phyloP scores from a whole-genome alignment of 2,329 filamentous ascomycete species.

The Claviceps purpurea region DNA sequence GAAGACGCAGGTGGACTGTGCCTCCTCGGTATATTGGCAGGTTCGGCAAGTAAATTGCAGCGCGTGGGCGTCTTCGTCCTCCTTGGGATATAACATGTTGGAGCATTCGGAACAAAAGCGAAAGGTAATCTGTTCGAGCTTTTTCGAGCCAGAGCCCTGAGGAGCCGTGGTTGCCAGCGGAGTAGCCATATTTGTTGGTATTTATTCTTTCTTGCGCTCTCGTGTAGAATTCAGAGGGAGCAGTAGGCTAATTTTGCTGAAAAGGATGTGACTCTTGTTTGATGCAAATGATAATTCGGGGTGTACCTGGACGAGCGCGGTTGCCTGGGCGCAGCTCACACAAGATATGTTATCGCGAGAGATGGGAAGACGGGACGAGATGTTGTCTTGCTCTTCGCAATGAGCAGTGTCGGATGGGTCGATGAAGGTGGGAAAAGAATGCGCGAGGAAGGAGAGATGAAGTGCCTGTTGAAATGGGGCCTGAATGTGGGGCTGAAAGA shows the following conservation, averaged over 20 bases:
- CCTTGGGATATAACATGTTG: conserved; percentile 95
- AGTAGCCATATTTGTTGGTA: conserved; percentile 35
- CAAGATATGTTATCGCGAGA: background rate
- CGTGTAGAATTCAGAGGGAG: background rate
- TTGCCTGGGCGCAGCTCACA: background rate
- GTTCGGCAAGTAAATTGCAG: conserved; percentile 94
- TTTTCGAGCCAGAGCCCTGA: conserved; percentile 32
- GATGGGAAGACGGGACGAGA: background rate
- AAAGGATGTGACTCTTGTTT: conserved; percentile 1
- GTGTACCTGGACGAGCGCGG: background rate
- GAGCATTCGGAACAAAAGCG: conserved; percentile 98
- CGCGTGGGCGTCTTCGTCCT: conserved; percentile 70
- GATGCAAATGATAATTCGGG: background rate
- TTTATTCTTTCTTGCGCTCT: background rate
- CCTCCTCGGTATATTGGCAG: conserved; percentile 81
- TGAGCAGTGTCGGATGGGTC: conserved; percentile 1
- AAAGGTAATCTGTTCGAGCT: conserved; percentile 77
- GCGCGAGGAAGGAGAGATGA: background rate
- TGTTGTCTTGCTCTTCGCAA: background rate
- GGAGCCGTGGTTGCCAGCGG: conserved; percentile 37
- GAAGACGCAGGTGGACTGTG: conserved; percentile 83
- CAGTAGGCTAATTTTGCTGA: conserved; percentile 1
- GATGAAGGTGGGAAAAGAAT: background rate
- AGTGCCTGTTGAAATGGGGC: background rate
- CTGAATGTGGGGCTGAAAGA: background rate